Base-by-base conservation (phyloP, 805 yeast species). In the Kockiozyma suomiensis region DNA sequence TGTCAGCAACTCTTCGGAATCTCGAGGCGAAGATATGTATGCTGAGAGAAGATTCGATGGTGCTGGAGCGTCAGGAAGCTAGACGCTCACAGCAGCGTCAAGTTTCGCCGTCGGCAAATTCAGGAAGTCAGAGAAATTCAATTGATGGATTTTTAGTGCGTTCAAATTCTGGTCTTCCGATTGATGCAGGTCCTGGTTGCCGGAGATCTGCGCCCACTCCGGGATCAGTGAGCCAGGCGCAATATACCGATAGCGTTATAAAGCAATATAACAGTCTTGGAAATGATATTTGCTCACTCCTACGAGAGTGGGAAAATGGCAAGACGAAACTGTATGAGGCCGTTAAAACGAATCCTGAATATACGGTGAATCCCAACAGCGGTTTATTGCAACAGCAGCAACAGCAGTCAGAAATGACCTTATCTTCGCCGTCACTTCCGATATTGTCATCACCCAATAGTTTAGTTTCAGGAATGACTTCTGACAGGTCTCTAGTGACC, bases 221-320 rank as follows among this genome's bases (percentile, higher is more conserved):
- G 13, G 41, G 53, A 21, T 17, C 54, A n/a, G 42, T 40, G 6
- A 30, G 54, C 30, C 12, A 7, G 25, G 38, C 26, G 32, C 53
- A 33, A 26, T 23, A 19, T n/a, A 35, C 53, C 13, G 64, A 61
- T 4, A 47, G 28, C 6, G 38, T 65, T n/a, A 38, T 64, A n/a
- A 38, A 45, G 26, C 68, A 64, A 26, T 66, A 66, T 46, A 59
- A 52, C 30, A 38, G 26, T 19, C 25, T 66, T 1, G 67, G 68
- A 3, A 15, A 32, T 7, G 68, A 66, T 17, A n/a, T 66, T 8
- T 45, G 40, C 25, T n/a, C 50, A 3, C 37, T 66, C 13, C 35
- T 66, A 3, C 37, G 28, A 3, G 67, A 65, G 19, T 66, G 68
- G 68, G 61, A 65, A 42, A 15, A 46, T 17, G 68, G 68, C 1